These are phyloP conservation scores for Fonsecaea pedrosoi DNA, from an alignment of 2,329 filamentous ascomycete genomes.

Conservation along the genomic window DNA sequence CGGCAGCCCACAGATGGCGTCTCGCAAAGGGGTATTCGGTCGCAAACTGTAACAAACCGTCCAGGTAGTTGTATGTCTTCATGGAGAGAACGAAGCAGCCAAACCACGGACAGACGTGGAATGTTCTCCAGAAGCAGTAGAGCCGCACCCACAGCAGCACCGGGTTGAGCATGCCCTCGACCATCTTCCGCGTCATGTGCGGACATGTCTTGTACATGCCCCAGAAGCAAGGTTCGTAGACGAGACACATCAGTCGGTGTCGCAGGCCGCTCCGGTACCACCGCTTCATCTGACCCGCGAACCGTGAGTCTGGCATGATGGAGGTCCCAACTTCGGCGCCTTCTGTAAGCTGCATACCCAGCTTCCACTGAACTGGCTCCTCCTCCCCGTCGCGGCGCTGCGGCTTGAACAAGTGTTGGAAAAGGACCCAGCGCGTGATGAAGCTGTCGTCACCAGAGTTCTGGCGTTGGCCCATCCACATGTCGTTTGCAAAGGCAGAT, in stretches of 20 bases:
- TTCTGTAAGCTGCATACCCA: conserved; percentile 15
- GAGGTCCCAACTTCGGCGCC: conserved; percentile 16
- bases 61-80: conserved; percentile 6
- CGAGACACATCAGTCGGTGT: conserved; percentile 19
- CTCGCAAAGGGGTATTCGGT: conserved; percentile 14
- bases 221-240: conserved; percentile 13
- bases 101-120: conserved; percentile 8
- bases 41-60: conserved; percentile 6
- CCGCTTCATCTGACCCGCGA: conserved; percentile 18
- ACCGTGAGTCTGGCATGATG: conserved; percentile 20
- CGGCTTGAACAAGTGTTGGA: conserved; percentile 8
- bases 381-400: not conserved
- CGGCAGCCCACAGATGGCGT: conserved; percentile 13
- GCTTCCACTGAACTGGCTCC: not conserved
- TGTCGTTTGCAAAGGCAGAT: conserved; percentile 11
- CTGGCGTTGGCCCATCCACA: conserved; percentile 17
- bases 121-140: conserved; percentile 12
- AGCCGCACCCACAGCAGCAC: conserved; percentile 16
- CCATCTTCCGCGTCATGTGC: conserved; percentile 22
- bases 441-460: conserved; percentile 19
- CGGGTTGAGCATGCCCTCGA: conserved; percentile 24
- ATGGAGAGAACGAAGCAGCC: conserved; percentile 8
- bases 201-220: conserved; percentile 18
- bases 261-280: conserved; percentile 22
- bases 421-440: conserved; percentile 20